phyloP scores from a whole-genome alignment of 768 basidiomycete species.

The Kwoniella newhampshirensis region DNA sequence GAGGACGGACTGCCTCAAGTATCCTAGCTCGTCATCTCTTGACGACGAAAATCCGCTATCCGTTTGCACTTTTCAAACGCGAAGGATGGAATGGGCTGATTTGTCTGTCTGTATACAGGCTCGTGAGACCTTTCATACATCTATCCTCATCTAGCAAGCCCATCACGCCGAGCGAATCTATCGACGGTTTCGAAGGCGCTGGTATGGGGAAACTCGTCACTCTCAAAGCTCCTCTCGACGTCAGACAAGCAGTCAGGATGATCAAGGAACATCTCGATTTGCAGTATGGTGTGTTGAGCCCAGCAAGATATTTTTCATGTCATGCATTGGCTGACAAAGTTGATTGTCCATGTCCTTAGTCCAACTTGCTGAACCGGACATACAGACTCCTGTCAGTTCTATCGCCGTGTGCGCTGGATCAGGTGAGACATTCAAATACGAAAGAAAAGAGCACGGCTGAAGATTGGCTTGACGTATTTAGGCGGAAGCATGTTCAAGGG shows the following conservation, averaged over 20 bases:
- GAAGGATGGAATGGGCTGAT: too few relatives aligned
- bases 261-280: constrained; percentile 70
- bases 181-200: constrained; percentile 48
- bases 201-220: constrained; percentile 71
- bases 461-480: too few relatives aligned
- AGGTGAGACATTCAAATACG: constrained; percentile 55
- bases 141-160: constrained; percentile 16
- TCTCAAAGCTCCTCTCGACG: constrained; percentile 61
- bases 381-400: constrained; percentile 54
- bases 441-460: too few relatives aligned
- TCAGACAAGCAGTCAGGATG: constrained; percentile 65
- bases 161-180: constrained; percentile 23
- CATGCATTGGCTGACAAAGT: background rate
- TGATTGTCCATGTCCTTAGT: constrained; percentile 20
- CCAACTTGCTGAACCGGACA: constrained; percentile 40
- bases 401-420: constrained; percentile 91
- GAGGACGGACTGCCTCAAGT: too few relatives aligned
- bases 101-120: constrained; percentile 30
- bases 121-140: constrained; percentile 36
- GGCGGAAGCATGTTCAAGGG: constrained; percentile 68
- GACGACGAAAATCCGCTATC: too few relatives aligned
- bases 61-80: too few relatives aligned
- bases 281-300: constrained; percentile 63
- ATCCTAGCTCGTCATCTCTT: too few relatives aligned
- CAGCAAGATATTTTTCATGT: background rate